Conservation (phyloP, 176 grass and related monocot genomes). For the Oryza officinalis region DNA sequence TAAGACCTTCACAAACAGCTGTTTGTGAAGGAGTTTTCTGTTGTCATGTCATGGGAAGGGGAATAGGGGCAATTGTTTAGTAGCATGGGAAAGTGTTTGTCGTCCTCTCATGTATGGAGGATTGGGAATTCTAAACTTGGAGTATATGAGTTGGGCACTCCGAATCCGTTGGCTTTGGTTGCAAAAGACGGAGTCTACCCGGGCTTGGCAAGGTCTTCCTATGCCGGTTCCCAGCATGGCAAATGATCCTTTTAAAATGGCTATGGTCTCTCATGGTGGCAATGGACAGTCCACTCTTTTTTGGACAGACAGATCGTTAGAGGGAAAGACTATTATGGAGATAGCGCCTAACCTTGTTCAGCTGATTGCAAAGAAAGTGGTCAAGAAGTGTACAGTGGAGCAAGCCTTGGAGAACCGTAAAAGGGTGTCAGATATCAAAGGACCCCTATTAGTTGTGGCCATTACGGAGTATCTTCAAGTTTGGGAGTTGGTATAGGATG, state of each 20-base stretch:
- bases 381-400: too few species aligned
- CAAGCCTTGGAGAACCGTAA: too few species aligned
- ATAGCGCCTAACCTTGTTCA: too few species aligned
- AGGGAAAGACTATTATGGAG: too few species aligned
- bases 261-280: background rate
- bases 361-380: too few species aligned
- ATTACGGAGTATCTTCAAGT: too few species aligned
- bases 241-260: background rate
- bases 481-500: too few species aligned
- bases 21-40: too few species aligned
- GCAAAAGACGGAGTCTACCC: background rate
- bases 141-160: background rate
- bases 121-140: background rate
- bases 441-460: too few species aligned
- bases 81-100: background rate
- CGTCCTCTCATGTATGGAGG: background rate
- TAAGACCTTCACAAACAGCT: too few species aligned
- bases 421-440: too few species aligned
- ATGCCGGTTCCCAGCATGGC: background rate
- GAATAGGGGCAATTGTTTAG: background rate
- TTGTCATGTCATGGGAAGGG: background rate
- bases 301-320: background rate
- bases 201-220: background rate
- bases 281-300: background rate
- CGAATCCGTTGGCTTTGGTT: background rate